Evolutionary conservation across 2,329 filamentous ascomycete genomes (phyloP), one percentile per base, ranked within the genome.

Genomic region (Didymellaceae sp.): DNA sequence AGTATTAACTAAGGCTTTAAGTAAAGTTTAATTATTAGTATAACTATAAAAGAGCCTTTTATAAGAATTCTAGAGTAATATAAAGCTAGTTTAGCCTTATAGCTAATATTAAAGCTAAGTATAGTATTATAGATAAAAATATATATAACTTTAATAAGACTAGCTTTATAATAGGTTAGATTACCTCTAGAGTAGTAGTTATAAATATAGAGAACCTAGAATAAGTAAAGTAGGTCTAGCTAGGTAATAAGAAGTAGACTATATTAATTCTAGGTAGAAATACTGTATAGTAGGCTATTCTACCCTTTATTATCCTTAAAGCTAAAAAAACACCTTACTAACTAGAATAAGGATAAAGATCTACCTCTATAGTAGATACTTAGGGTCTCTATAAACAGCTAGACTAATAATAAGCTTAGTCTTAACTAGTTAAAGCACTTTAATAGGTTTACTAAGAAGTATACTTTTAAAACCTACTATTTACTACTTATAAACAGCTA

Each of bases 401-500:
- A 51, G n/a, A n/a, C n/a, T n/a, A n/a, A n/a, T n/a, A n/a, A n/a
- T n/a, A n/a, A n/a, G n/a, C n/a, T n/a, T n/a, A n/a, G n/a, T n/a
- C n/a, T n/a, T n/a, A n/a, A n/a, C n/a, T n/a, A n/a, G n/a, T n/a
- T n/a, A n/a, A n/a, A n/a, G n/a, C n/a, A n/a, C n/a, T n/a, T n/a
- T n/a, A n/a, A n/a, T n/a, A n/a, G n/a, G n/a, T n/a, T n/a, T 45
- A 39, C 11, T 40, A 45, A 51, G 20, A 13, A 14, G 11, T 22
- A 17, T 14, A 22, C 18, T 40, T 34, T 49, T 41, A 37, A 40
- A 14, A 41, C 2, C 4, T 48, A 49, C n/a, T 43, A 32, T 2
- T 14, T 53, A 44, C 39, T 48, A 8, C 17, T 48, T 48, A 24
- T 53, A 24, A 31, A 53, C 31, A 35, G 43, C 14, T 40, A 53